Evolutionary conservation across 1,139 yeast genomes (phyloP).

Genomic region (Pichia sp.): DNA sequence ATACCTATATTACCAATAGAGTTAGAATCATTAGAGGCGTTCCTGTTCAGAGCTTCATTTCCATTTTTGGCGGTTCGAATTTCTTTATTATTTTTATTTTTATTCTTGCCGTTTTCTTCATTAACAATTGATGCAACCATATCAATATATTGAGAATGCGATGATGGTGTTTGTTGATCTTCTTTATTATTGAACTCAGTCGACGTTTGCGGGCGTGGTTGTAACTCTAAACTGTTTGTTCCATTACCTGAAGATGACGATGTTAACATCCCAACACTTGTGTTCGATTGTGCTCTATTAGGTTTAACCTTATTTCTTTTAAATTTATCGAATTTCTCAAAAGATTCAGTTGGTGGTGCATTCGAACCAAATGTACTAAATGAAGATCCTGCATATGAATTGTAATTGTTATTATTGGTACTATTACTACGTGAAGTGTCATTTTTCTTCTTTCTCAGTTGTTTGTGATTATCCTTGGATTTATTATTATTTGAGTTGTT

Average conservation of each 20-base stretch:
- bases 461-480: constrained; percentile 1
- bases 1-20: constrained; percentile 17
- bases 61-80: not conserved
- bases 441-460: constrained; percentile 2
- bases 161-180: not conserved
- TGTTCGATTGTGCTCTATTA: constrained; percentile 9
- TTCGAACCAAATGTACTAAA: constrained; percentile 16
- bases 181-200: constrained; percentile 1
- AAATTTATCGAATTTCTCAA: constrained; percentile 14
- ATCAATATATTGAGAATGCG: constrained; percentile 21
- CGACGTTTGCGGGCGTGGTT: constrained; percentile 8
- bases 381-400: constrained; percentile 20
- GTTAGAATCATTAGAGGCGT: not conserved
- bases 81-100: not conserved
- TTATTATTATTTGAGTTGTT: not conserved
- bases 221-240: not conserved
- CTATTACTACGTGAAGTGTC: not conserved
- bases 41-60: not conserved
- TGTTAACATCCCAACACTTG: not conserved
- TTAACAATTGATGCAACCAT: constrained; percentile 37
- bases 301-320: constrained; percentile 2
- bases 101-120: constrained; percentile 18
- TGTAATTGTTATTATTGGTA: not conserved
- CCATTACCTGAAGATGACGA: not conserved
- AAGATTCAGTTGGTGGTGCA: constrained; percentile 10